These are phyloP conservation scores for Heterobasidion annosum DNA, from an alignment of 1,284 basidiomycete genomes.

Conservation along the genomic window DNA sequence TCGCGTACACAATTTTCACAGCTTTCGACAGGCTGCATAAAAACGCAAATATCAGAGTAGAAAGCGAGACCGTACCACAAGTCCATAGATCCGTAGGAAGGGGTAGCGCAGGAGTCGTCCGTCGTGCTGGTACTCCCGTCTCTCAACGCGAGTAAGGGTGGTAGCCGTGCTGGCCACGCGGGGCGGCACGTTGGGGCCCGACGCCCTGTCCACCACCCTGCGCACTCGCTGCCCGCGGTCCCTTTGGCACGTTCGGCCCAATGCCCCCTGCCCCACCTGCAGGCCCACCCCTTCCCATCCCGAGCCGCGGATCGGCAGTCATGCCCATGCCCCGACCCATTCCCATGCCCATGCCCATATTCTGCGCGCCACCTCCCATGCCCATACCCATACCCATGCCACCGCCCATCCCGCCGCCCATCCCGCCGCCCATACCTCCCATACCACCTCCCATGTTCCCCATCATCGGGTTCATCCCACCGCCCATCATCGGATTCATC, in stretches of 20 bases:
- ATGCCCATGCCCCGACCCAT: slow-evolving; percentile 24
- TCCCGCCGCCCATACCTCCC: slow-evolving; percentile 20
- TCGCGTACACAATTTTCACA: not conserved
- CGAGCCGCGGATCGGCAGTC: slow-evolving; percentile 18
- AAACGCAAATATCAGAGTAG: not conserved
- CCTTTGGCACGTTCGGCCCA: slow-evolving; percentile 57
- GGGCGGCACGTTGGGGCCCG: slow-evolving; percentile 66
- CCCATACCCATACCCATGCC: slow-evolving; percentile 9
- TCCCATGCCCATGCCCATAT: slow-evolving; percentile 1
- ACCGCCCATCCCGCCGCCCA: slow-evolving; percentile 7
- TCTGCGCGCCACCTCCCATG: slow-evolving; percentile 1
- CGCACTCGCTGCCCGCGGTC: slow-evolving; percentile 50
- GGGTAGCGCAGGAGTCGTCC: too few relatives aligned
- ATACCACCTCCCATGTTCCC: slow-evolving; percentile 29
- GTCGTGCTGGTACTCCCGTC: too few relatives aligned
- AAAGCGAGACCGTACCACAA: too few relatives aligned
- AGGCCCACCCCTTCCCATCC: slow-evolving; percentile 28
- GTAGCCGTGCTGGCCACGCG: slow-evolving; percentile 68
- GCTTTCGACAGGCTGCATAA: not conserved
- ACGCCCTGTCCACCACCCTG: slow-evolving; percentile 38
- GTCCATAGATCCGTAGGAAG: too few relatives aligned
- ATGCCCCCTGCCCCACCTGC: slow-evolving; percentile 15
- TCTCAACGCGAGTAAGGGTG: slow-evolving; percentile 67
- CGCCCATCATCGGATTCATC: slow-evolving; percentile 42
- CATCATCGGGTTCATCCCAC: slow-evolving; percentile 34